These are phyloP conservation scores for Fulvia fulva DNA, from an alignment of 2,329 filamentous ascomycete genomes.

Conservation along the genomic window DNA sequence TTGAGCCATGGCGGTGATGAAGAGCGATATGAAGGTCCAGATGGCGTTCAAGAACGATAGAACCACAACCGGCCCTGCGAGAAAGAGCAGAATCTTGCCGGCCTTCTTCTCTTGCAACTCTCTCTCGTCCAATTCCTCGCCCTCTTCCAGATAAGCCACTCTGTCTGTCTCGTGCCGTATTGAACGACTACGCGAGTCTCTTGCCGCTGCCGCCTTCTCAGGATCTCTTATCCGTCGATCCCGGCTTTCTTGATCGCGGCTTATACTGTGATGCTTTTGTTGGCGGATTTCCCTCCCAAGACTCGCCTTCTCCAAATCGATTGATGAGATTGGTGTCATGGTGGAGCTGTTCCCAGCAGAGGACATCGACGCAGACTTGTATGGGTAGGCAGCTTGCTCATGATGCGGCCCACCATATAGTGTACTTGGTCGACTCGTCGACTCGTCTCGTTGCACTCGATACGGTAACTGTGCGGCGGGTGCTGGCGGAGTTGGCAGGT, in stretches of 20 bases:
- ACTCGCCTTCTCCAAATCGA: conserved; percentile 31
- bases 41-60: conserved; percentile 52
- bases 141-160: conserved; percentile 25
- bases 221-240: conserved; percentile 20
- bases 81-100: conserved; percentile 47
- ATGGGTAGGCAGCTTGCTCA: conserved; percentile 13
- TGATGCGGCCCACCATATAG: conserved; percentile 7
- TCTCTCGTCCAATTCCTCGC: conserved; percentile 37
- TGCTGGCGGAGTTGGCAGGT: conserved; percentile 16
- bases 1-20: conserved; percentile 49
- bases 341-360: conserved; percentile 23
- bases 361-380: conserved; percentile 30
- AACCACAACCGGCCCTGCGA: conserved; percentile 52
- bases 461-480: conserved; percentile 17
- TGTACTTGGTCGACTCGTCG: conserved; percentile 5
- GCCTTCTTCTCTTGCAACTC: conserved; percentile 42
- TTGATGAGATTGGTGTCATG: conserved; percentile 27
- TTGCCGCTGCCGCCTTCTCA: conserved; percentile 24
- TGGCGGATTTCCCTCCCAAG: conserved; percentile 1
- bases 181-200: conserved; percentile 9
- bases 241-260: conserved; percentile 22
- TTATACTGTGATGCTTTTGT: conserved; percentile 13
- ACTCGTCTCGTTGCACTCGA: not conserved
- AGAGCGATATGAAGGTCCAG: conserved; percentile 51
- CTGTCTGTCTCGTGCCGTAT: conserved; percentile 12